Conservation (phyloP, 768 basidiomycete genomes). For the Dacryopinax primogenitus region DNA sequence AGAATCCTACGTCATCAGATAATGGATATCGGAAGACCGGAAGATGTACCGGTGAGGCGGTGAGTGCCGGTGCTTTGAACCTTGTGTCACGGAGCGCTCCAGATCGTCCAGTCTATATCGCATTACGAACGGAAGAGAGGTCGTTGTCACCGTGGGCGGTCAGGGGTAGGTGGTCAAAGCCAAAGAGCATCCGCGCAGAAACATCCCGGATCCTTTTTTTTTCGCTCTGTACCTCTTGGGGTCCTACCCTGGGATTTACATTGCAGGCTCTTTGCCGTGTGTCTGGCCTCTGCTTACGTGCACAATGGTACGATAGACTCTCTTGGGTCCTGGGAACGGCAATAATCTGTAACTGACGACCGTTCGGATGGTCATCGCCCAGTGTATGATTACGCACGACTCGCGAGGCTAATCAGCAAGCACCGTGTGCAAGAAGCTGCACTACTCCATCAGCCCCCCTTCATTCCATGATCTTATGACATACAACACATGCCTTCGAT, state of each 20-base stretch:
- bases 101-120: neutral
- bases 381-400: too few relatives aligned
- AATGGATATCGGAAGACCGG: too few relatives aligned
- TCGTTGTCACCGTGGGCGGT: neutral
- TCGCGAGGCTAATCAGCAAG: too few relatives aligned
- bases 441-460: neutral
- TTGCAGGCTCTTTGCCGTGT: neutral
- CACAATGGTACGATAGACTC: neutral
- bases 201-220: neutral
- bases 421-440: too few relatives aligned
- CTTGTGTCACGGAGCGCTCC: neutral
- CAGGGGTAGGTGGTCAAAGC: neutral
- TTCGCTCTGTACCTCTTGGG: neutral
- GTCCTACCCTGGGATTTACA: neutral
- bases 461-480: neutral
- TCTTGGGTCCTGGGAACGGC: neutral
- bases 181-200: slow-evolving; percentile 7
- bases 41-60: neutral
- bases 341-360: neutral
- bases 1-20: too few relatives aligned
- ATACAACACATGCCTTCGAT: too few relatives aligned
- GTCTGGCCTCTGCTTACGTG: neutral
- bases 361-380: too few relatives aligned
- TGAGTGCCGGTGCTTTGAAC: neutral
- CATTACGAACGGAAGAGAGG: neutral